Evolutionary conservation across 306 rosid genomes (phyloP), one percentile per base, ranked within the genome.

Genomic region (Begonia fuchsioides): DNA sequence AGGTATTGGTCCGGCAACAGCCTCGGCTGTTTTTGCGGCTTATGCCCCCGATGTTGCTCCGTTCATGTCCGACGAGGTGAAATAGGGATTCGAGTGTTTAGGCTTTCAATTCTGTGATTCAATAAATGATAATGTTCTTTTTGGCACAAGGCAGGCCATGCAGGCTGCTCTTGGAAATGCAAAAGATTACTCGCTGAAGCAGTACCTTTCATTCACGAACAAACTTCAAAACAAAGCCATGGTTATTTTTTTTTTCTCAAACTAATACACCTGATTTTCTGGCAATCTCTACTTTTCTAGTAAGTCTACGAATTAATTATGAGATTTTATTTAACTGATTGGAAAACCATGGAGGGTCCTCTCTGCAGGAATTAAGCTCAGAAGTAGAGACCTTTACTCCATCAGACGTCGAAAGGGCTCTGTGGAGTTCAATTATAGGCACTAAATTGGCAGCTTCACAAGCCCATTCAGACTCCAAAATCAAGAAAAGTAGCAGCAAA

Each of bases 61-160:
- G 2, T 90, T 90, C 69, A 84, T 90, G 95, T 90, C 95, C 17
- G 97, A 84, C 32, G 92, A 84, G 97, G 92, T 88, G 50, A 15
- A 35, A 38, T 47, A 12, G 14, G 43, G 50, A 43, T 55, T 19
- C 45, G 51, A 13, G 9, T 54, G 8, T 26, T 10, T 44, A 20
- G 18, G n/a, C 13, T 13, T 59, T 55, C 2, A 13, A 3, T 3
- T 13, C 13, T n/a, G 20, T 20, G 3, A 10, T 26, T 13, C 2
- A 13, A 1, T 55, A 15, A 44, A 39, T 40, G 39, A 3, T 20
- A 10, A 20, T 47, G 53, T 46, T 62, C 54, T 45, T 43, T 26
- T 26, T 26, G 35, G 35, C 7, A 26, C 47, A 47, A 48, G 40
- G 55, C 58, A 81, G 97, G 97, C 95, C 52, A 73, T 81, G 93